Conservation (phyloP, 805 yeast genomes). For the Ogataea salicorniae region DNA sequence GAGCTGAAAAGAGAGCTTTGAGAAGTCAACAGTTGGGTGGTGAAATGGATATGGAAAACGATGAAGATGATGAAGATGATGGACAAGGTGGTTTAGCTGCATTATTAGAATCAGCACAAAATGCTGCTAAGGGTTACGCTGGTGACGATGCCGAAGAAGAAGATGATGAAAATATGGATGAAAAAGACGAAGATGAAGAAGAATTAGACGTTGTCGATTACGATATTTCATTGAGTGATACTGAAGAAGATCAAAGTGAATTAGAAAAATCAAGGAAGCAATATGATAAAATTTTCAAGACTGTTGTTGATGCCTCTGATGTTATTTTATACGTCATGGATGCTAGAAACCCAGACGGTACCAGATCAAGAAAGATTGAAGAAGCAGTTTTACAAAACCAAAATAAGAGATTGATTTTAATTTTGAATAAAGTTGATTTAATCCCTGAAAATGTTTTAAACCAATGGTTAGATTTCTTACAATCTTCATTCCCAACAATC, state of each 20-base stretch:
- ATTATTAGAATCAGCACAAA: slow-evolving; percentile 81
- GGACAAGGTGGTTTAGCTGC: slow-evolving; percentile 59
- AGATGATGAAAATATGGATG: slow-evolving; percentile 33
- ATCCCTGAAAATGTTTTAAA: slow-evolving; percentile 80
- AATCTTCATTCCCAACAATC: slow-evolving; percentile 83
- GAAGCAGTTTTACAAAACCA: slow-evolving; percentile 78
- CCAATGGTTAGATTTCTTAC: slow-evolving; percentile 77
- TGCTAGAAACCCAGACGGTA: slow-evolving; percentile 95
- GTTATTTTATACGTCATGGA: slow-evolving; percentile 90
- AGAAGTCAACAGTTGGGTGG: slow-evolving; percentile 30
- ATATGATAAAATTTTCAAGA: slow-evolving; percentile 88
- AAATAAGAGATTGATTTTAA: slow-evolving; percentile 77
- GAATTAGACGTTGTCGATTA: slow-evolving; percentile 47
- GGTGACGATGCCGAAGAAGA: slow-evolving; percentile 42
- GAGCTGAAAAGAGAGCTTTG: slow-evolving; percentile 46
- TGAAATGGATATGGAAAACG: slow-evolving; percentile 35
- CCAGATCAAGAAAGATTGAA: slow-evolving; percentile 89
- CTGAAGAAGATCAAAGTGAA: slow-evolving; percentile 39
- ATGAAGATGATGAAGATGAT: slow-evolving; percentile 37
- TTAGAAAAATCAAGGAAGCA: slow-evolving; percentile 79
- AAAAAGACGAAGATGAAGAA: slow-evolving; percentile 39
- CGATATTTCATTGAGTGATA: slow-evolving; percentile 40
- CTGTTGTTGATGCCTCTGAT: slow-evolving; percentile 89
- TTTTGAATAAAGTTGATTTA: slow-evolving; percentile 88
- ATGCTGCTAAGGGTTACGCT: slow-evolving; percentile 71